Base-by-base conservation (phyloP, 1,284 basidiomycete genomes). In the Moniliophthora roreri region DNA sequence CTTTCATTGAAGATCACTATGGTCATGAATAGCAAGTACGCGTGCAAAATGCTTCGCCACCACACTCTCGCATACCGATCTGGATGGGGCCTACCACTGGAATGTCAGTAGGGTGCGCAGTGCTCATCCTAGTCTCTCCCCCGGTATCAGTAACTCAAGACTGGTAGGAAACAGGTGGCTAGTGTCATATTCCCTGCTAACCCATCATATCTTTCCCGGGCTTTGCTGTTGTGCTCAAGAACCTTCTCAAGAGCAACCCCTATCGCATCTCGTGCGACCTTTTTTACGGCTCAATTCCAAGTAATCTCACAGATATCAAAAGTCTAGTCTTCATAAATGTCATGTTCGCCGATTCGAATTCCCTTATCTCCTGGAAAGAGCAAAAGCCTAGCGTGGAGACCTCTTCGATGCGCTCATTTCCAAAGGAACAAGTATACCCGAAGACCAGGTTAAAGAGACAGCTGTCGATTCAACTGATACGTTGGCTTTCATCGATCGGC, bases 381-480 rank as follows among this genome's bases (percentile, higher is more conserved):
- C 7, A 48, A 80, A 1, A 75, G 73, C 0, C 71, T 95, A 24
- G 71, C 84, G 93, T 8, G 78, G 95, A 46, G 95, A 98, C 70
- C 76, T 98, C 9, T 98, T 94, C 64, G 96, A 98, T 69, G 95
- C 92, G 68, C 73, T 96, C 32, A 89, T 95, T 23, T 79, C 87
- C 0, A 78, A 79, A 56, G 71, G 69, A 11, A 62, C 58, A 0
- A 64, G 54, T 15, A 63, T 63, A 34, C 60, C 63, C 24, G 62
- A 63, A 3, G 58, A 55, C 2, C 56, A 55, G 8, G 62, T 8
- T n/a, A 52, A 39, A 55, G 54, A 47, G 49, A 56, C 9, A 45
- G 59, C 7, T 48, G 56, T 4, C 55, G 51, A 21, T 20, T 26
- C 38, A 28, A 57, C 23, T 59, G 58, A 4, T 23, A 76, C 78